phyloP scores from a whole-genome alignment of 140 eudicot species.

The Senecio squalidus region DNA sequence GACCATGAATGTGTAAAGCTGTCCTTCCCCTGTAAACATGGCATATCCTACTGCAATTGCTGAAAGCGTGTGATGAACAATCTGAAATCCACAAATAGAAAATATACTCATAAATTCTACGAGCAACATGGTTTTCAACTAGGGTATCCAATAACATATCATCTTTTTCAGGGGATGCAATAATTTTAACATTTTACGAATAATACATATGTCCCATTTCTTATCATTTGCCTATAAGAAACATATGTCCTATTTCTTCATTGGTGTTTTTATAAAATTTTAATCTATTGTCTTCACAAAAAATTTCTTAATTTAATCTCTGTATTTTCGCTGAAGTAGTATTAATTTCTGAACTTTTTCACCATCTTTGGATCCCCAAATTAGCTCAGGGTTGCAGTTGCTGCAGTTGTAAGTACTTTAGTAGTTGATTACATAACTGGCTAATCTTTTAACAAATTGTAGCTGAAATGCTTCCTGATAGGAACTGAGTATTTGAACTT shows the following conservation, averaged over 20 bases:
- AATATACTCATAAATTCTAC: no score
- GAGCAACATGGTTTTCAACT: background rate
- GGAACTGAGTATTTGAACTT: background rate
- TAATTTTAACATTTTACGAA: no score
- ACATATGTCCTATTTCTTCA: background rate
- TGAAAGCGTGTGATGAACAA: conserved; percentile 86
- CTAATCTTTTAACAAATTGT: background rate
- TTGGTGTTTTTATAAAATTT: background rate
- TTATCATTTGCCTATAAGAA: no score
- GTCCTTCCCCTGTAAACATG: conserved; percentile 88
- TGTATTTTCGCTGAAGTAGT: background rate
- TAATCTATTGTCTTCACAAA: background rate
- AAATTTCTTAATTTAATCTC: background rate
- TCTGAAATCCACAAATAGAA: conserved; percentile 55
- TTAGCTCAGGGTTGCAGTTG: background rate
- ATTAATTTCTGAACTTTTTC: background rate
- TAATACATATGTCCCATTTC: no score
- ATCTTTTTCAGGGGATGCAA: background rate
- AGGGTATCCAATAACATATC: background rate
- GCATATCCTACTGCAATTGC: conserved; percentile 88
- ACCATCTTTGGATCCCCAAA: background rate
- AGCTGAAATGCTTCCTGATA: background rate
- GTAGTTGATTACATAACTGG: background rate
- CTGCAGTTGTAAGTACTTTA: background rate
- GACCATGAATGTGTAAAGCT: conserved; percentile 91